Base-by-base conservation (phyloP, 345 rosid species). In the Rhizophora mangle region DNA sequence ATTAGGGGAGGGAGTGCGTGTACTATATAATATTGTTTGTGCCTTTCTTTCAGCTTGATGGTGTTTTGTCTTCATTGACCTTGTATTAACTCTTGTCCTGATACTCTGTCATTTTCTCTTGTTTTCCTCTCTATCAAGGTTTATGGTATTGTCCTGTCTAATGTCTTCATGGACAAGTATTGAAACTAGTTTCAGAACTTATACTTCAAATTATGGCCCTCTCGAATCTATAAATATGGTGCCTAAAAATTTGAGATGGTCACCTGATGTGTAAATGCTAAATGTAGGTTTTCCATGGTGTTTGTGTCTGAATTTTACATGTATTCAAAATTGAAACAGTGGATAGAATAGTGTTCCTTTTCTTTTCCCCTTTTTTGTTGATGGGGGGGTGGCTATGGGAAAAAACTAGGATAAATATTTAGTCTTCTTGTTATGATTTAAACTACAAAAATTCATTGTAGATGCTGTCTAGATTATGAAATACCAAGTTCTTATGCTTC, bases 291-390 rank as follows among this genome's bases (percentile, higher is more conserved):
- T 56, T 73, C 21, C 27, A 20, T 55, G 46, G 27, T 60, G 39
- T 71, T 71, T 54, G 63, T 60, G 31, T 24, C 22, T 21, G 15
- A 16, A 1, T 5, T 24, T 55, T 74, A 53, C 63, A 66, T 31
- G 27, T 30, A 68, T 63, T 16, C 26, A 66, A 32, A 43, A 18
- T 9, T 68, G 77, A 82, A 75, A 76, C 76, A 76, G 72, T 60
- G 2, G 37, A 20, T 6, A 13, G 27, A 56, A 20, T 27, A 1
- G 1, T 64, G 32, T 47, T 62, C 24, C n/a, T 24, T 43, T 43
- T 61, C 8, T 37, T 15, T 22, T 15, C 0, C 24, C 24, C 24
- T 24, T 24, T 24, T 24, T 24, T 7, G 36, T 7, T 1, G 36
- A 8, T 30, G 31, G 31, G 36, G 36, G 6, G 7, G 36, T 6